phyloP scores from a whole-genome alignment of 768 basidiomycete species.

The Tulasnella sp. region DNA sequence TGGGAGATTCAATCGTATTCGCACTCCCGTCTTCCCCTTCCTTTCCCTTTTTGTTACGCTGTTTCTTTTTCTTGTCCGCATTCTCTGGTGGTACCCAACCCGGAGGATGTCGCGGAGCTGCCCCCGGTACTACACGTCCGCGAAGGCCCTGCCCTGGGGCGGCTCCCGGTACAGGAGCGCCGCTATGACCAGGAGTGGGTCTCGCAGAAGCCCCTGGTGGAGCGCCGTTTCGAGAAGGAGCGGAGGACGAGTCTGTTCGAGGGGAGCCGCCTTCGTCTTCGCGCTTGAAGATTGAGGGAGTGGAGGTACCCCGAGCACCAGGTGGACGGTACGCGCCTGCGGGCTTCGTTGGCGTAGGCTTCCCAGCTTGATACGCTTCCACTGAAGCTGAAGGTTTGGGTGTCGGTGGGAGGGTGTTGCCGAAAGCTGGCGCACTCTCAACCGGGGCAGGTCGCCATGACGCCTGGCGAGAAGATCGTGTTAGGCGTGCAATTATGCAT shows the following conservation, averaged over 20 bases:
- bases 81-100: constrained; percentile 48
- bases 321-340: constrained; percentile 93
- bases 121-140: constrained; percentile 73
- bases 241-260: constrained; percentile 53
- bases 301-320: constrained; percentile 85
- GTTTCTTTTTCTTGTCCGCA: constrained; percentile 50
- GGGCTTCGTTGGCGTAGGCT: constrained; percentile 60
- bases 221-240: constrained; percentile 53
- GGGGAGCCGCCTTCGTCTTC: constrained; percentile 85
- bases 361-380: constrained; percentile 53
- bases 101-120: constrained; percentile 49
- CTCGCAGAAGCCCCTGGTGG: neutral
- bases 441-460: constrained; percentile 78
- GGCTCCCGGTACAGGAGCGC: constrained; percentile 25
- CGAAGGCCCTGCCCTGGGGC: constrained; percentile 41
- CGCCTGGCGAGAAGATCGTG: constrained; percentile 42
- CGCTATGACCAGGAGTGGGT: constrained; percentile 36
- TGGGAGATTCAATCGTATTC: constrained; percentile 41
- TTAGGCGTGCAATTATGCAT: neutral
- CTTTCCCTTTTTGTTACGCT: constrained; percentile 64
- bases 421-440: constrained; percentile 70
- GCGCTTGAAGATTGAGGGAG: constrained; percentile 86
- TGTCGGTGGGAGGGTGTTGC: constrained; percentile 63
- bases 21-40: constrained; percentile 56
- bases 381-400: constrained; percentile 63